Evolutionary conservation across 2,329 filamentous ascomycete genomes (phyloP).

Genomic region (Fusarium caatingaense): DNA sequence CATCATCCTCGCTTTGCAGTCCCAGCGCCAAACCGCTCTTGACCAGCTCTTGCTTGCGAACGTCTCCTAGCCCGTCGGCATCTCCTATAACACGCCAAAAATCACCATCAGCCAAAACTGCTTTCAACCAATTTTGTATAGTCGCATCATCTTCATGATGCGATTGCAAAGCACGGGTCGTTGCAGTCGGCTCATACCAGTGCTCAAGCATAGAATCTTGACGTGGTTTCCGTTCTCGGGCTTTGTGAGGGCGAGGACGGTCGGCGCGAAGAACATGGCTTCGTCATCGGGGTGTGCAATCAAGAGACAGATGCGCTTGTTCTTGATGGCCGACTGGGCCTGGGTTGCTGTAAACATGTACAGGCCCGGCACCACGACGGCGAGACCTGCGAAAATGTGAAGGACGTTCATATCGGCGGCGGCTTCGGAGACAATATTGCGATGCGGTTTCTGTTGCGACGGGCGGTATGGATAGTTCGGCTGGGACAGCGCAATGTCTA

Average conservation of each 20-base stretch:
- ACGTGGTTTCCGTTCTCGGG: constrained; percentile 88
- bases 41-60: constrained; percentile 83
- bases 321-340: constrained; percentile 67
- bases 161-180: constrained; percentile 18
- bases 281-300: constrained; percentile 99
- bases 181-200: constrained; percentile 62
- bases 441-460: constrained; percentile 4
- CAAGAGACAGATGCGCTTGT: constrained; percentile 89
- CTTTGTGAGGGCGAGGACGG: constrained; percentile 83
- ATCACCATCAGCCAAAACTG: constrained; percentile 36
- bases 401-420: constrained; percentile 37
- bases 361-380: constrained; percentile 59
- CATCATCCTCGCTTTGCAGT: constrained; percentile 77
- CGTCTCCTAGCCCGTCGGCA: constrained; percentile 87
- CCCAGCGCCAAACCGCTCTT: constrained; percentile 84
- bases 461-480: not conserved
- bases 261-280: constrained; percentile 98
- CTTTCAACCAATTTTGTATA: constrained; percentile 18
- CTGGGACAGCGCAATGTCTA: constrained; percentile 5
- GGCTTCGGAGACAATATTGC: constrained; percentile 2
- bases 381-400: constrained; percentile 44
- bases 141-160: constrained; percentile 20
- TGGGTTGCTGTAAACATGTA: constrained; percentile 64
- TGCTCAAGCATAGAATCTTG: constrained; percentile 93
- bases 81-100: constrained; percentile 65